Percentiles rank a stretch among this genome's conserved stretches.
Evolutionary conservation across 345 rosid genomes (phyloP).

Genomic region (Raphanus raphanistrum): DNA sequence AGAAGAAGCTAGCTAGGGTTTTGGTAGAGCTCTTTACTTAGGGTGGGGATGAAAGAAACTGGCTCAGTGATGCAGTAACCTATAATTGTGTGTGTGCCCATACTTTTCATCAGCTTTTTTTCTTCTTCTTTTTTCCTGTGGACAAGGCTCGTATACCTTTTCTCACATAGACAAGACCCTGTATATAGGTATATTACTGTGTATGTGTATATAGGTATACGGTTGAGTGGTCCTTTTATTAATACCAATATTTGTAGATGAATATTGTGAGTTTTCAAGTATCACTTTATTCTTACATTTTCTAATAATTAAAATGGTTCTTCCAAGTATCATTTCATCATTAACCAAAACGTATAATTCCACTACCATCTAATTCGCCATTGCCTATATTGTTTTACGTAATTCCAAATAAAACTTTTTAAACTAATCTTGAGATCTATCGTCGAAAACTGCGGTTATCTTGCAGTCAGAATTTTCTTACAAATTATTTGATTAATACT

Average conservation of each 20-base stretch:
- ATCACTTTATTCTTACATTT: constrained; percentile 3
- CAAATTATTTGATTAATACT: background rate
- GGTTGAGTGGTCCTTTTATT: constrained; percentile 15
- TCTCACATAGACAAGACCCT: background rate
- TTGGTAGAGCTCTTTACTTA: constrained; percentile 32
- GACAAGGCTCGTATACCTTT: constrained; percentile 33
- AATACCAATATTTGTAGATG: constrained; percentile 4
- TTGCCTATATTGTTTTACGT: background rate
- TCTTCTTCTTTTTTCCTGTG: constrained; percentile 19
- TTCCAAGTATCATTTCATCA: background rate
- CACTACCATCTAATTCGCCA: background rate
- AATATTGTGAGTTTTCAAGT: constrained; percentile 9
- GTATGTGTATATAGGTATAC: background rate
- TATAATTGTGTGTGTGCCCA: constrained; percentile 37
- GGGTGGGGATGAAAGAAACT: constrained; percentile 44
- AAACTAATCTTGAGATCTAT: background rate
- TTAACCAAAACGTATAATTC: background rate
- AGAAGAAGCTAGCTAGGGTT: constrained; percentile 36
- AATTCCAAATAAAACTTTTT: background rate
- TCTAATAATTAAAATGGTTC: background rate
- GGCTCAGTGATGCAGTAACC: constrained; percentile 39
- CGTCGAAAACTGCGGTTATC: background rate
- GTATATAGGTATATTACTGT: constrained; percentile 11
- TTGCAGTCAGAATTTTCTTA: constrained; percentile 3
- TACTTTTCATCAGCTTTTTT: constrained; percentile 37